A percentile compares a stretch with the other conserved stretches of the same genome.
Evolutionary conservation across 805 yeast genomes (phyloP).

Genomic region (Candida pini): DNA sequence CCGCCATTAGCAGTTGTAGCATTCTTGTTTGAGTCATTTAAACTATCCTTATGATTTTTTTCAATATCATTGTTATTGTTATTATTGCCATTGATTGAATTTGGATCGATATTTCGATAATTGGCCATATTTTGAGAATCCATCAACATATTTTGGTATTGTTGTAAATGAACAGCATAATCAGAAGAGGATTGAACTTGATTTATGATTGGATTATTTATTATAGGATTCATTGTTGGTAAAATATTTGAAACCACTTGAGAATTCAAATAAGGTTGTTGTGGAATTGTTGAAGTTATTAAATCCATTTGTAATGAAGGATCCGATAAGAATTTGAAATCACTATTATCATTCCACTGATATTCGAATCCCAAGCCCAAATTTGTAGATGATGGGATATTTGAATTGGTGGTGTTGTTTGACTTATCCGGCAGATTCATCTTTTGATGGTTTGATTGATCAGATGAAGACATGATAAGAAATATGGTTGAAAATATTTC

Average conservation of each 20-base stretch:
- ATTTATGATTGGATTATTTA: conserved; percentile 22
- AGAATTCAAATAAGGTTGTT: conserved; percentile 11
- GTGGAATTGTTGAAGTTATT: conserved; percentile 7
- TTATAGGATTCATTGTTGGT: conserved; percentile 9
- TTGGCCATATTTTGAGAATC: conserved; percentile 23
- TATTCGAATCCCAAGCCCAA: too few species aligned
- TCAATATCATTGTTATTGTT: background rate
- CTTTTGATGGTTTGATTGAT: too few species aligned
- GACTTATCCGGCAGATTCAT: too few species aligned
- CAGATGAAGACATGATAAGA: too few species aligned
- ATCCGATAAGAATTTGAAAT: conserved; percentile 22
- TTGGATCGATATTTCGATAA: conserved; percentile 6
- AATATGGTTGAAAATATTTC: too few species aligned
- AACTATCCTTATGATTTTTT: background rate
- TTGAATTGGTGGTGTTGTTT: too few species aligned
- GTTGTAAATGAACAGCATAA: conserved; percentile 28
- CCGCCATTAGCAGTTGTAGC: background rate
- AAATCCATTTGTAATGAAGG: conserved; percentile 13
- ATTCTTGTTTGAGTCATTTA: conserved; percentile 1
- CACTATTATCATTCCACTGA: conserved; percentile 29
- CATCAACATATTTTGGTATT: conserved; percentile 26
- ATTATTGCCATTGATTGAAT: background rate
- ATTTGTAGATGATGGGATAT: too few species aligned
- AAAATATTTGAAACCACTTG: conserved; percentile 4
- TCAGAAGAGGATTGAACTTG: conserved; percentile 24